Conservation (phyloP, 208 protist species). For the Crithidia acanthocephali region DNA sequence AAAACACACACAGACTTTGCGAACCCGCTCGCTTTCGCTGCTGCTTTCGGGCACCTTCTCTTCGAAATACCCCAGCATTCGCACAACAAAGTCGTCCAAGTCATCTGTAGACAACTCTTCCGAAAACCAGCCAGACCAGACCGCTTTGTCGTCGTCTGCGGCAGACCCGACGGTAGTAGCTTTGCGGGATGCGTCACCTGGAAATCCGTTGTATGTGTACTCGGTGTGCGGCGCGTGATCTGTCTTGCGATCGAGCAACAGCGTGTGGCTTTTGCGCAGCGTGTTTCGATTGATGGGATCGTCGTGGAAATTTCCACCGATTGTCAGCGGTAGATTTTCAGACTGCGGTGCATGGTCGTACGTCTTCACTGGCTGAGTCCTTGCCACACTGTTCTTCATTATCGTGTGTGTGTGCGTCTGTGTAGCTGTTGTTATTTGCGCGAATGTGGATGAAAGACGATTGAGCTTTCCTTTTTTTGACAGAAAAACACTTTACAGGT, state of each 20-base stretch:
- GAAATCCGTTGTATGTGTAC: constrained; percentile 71
- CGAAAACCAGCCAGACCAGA: constrained; percentile 79
- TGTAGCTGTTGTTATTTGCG: too few relatives aligned
- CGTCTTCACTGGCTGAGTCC: constrained; percentile 62
- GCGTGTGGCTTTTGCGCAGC: constrained; percentile 83
- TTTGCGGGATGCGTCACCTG: constrained; percentile 9
- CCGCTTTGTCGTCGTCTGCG: constrained; percentile 29
- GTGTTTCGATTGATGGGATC: constrained; percentile 87
- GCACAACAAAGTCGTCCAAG: constrained; percentile 75
- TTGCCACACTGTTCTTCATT: constrained; percentile 85
- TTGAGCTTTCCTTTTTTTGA: too few relatives aligned
- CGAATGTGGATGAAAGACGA: too few relatives aligned
- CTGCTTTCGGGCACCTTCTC: constrained; percentile 72
- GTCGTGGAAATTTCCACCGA: constrained; percentile 92
- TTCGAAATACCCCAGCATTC: constrained; percentile 78
- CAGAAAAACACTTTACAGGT: too few relatives aligned
- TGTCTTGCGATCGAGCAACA: constrained; percentile 52
- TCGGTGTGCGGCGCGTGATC: constrained; percentile 83
- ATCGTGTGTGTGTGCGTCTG: not conserved
- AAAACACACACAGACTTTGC: constrained; percentile 83
- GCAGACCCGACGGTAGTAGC: not conserved
- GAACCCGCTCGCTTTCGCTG: constrained; percentile 61
- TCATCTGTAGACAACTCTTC: constrained; percentile 67
- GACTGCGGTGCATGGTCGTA: constrained; percentile 64
- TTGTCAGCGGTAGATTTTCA: constrained; percentile 79